Percentiles rank a stretch among this genome's conserved stretches.
These are phyloP conservation scores for Lactarius tabidus DNA, from an alignment of 768 basidiomycete species.

Conservation along the genomic window DNA sequence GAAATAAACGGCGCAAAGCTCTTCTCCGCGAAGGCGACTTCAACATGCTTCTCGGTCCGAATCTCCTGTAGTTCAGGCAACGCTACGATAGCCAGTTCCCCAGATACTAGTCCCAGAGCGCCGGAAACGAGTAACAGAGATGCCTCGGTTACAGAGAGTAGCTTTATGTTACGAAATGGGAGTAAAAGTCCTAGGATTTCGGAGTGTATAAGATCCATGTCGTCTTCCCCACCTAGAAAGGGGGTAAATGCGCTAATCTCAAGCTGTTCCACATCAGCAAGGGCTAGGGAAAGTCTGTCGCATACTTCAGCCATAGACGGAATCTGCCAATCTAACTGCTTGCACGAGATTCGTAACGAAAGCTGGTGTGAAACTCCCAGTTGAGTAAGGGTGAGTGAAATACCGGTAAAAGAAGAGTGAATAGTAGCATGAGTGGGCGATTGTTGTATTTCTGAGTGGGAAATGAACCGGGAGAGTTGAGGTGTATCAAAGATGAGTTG, in stretches of 20 bases:
- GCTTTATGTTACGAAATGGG: not conserved
- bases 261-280: not conserved
- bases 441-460: not conserved
- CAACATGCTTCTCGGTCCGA: not conserved
- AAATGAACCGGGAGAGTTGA: not conserved
- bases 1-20: not conserved
- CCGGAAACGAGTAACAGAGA: not conserved
- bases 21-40: not conserved
- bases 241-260: not conserved
- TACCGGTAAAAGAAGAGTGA: not conserved
- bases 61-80: not conserved
- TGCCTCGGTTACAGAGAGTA: not conserved
- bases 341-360: not conserved
- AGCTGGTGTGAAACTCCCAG: not conserved
- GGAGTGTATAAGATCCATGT: not conserved
- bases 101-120: not conserved
- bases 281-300: not conserved
- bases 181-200: not conserved
- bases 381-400: slow-evolving; percentile 6
- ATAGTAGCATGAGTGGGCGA: not conserved
- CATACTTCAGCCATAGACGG: not conserved
- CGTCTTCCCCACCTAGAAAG: not conserved
- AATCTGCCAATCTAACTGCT: not conserved
- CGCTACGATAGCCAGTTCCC: not conserved
- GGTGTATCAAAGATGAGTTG: not conserved